Evolutionary conservation across 768 basidiomycete genomes (phyloP), one percentile per base, ranked within the genome.

Genomic region (Termitomyces sp.): DNA sequence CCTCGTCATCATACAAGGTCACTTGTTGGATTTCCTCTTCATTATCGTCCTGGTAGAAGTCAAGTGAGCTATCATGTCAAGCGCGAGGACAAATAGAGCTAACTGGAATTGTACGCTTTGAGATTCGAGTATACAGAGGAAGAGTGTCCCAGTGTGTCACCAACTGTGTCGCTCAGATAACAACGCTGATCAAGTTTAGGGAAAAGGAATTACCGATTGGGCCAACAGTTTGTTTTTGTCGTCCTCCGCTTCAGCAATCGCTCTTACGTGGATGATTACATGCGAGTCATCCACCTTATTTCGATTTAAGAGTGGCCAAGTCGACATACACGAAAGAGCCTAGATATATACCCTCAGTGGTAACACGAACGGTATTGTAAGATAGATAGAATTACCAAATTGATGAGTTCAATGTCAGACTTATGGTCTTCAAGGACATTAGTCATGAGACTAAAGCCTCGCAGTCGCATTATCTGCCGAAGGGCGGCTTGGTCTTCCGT

Each of bases 381-480:
- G 7, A 37, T 18, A 37, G 5, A 54, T 41, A 37, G 2, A 75
- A 89, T 45, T 60, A 94, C 94, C 63, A 87, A 71, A 13, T 78
- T 70, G n/a, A 86, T 72, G 41, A 96, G 75, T 41, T 94, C 91
- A 33, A 75, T 49, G 66, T 98, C 92, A 18, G 80, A 75, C 12
- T 66, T 66, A 62, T 93, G 76, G 65, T 98, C 94, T 37, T 89
- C 83, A 31, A 98, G 73, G 39, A 98, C 79, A 66, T 90, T 92
- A 46, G 84, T 87, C 92, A 98, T 95, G 16, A 94, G 75, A 71
- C 88, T 90, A 69, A 95, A 91, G 2, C 95, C 95, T 67, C 97
- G 92, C 66, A 98, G 75, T 5, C 94, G 88, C 84, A 97, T 88
- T 49, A 98, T 79, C 68, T 93, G 86, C 31, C 92, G 80, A 26